Percentiles rank a stretch among this genome's conserved stretches.
Evolutionary conservation across 371 early-diverging fungal genomes (phyloP).

Genomic region (Funneliformis caledonium): DNA sequence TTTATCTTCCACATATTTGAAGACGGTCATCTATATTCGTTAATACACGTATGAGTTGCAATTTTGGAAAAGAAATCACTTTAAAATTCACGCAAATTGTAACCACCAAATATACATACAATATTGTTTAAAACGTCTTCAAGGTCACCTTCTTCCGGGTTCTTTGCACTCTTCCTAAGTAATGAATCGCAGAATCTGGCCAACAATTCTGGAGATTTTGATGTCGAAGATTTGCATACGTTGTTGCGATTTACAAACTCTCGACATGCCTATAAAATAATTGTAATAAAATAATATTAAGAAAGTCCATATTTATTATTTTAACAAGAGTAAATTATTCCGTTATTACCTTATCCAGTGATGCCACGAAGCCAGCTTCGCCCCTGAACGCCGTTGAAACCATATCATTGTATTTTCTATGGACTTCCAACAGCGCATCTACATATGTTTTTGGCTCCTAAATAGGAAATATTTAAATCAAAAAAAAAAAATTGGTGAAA

Average conservation of each 20-base stretch:
- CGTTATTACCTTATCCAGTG: slow-evolving; percentile 72
- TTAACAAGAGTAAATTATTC: not conserved
- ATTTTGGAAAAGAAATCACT: not conserved
- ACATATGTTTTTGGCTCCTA: slow-evolving; percentile 88
- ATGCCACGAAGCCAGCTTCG: slow-evolving; percentile 89
- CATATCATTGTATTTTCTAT: slow-evolving; percentile 78
- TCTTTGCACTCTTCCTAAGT: slow-evolving; percentile 83
- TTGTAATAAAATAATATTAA: not conserved
- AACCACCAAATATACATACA: slow-evolving; percentile 52
- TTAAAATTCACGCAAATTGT: not conserved
- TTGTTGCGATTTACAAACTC: slow-evolving; percentile 92
- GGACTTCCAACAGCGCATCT: slow-evolving; percentile 77
- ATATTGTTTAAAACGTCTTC: slow-evolving; percentile 87
- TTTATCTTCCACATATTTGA: slow-evolving; percentile 92
- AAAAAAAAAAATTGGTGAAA: not conserved
- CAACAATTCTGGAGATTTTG: slow-evolving; percentile 83
- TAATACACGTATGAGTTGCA: not conserved
- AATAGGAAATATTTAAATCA: not conserved
- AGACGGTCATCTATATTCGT: slow-evolving; percentile 63
- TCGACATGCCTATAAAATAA: slow-evolving; percentile 65
- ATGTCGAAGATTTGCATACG: slow-evolving; percentile 72
- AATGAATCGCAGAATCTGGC: slow-evolving; percentile 86
- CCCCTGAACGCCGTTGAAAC: slow-evolving; percentile 77
- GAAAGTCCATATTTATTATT: not conserved
- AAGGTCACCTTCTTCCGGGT: slow-evolving; percentile 81